Base-by-base conservation (phyloP, 2,329 filamentous ascomycete genomes). In the Teratosphaeria viscida region DNA sequence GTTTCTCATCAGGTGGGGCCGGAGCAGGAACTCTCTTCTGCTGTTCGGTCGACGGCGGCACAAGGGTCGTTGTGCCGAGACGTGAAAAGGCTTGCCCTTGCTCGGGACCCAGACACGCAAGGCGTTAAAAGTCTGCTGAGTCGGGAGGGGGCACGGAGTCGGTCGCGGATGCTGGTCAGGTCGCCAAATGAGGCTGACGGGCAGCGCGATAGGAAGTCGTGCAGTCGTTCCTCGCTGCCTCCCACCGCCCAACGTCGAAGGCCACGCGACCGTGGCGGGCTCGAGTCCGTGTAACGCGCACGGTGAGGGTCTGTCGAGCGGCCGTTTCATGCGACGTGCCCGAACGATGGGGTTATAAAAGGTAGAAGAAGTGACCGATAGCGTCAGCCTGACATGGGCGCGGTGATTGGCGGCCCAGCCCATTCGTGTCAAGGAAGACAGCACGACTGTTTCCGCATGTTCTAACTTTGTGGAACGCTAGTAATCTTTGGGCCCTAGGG, bases 51-150 rank as follows among this genome's bases (percentile, higher is more conserved):
- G 43, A 49, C 43, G 43, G 43, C 43, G 43, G 43, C 43, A 49
- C 43, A 49, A 61, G 60, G 65, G 64, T 62, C 61, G 62, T 59
- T 59, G 58, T 62, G 63, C 64, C 63, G 64, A 60, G 59, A 19
- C 27, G 55, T 37, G 60, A 49, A 23, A 26, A 49, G 43, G 16
- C 43, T 23, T 29, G 62, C 59, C 60, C 62, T 65, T 63, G 65
- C 63, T 61, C 61, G 62, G 62, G 60, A 57, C 43, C 66, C 57
- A 61, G 62, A 67, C 65, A 67, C 60, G 66, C 66, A 66, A 68
- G 66, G 66, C 65, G 64, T 66, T 59, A 63, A 32, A 64, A 65
- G 59, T 47, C 26, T 52, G 56, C 52, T 29, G 56, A 23, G 43
- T n/a, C 16, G 16, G 43, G 19, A 19, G n/a, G 19, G 19, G n/a